Conservation (phyloP, 768 basidiomycete species). For the Hericium erinaceus region DNA sequence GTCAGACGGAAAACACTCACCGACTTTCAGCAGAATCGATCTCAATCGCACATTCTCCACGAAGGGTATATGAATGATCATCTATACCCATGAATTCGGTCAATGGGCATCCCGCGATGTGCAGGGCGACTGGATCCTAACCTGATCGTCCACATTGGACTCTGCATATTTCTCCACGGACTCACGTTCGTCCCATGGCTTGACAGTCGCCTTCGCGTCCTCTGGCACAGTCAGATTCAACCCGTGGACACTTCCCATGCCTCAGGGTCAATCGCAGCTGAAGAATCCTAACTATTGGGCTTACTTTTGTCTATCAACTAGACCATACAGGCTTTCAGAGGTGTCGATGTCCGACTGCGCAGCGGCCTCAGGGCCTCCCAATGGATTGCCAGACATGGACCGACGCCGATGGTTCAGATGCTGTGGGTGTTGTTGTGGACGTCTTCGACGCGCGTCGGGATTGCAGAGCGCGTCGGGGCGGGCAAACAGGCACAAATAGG, state of each 20-base stretch:
- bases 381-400: neutral
- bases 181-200: constrained; percentile 75
- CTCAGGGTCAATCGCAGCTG: constrained; percentile 1
- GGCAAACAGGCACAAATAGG: neutral
- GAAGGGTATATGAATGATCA: constrained; percentile 79
- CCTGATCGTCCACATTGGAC: constrained; percentile 83
- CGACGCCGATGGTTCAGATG: neutral
- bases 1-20: constrained; percentile 28
- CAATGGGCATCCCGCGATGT: neutral
- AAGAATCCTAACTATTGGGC: neutral
- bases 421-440: neutral
- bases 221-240: constrained; percentile 77
- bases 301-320: constrained; percentile 58
- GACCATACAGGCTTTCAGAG: constrained; percentile 43
- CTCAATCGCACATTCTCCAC: constrained; percentile 66
- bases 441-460: neutral
- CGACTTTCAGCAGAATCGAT: constrained; percentile 69
- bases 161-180: constrained; percentile 57
- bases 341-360: constrained; percentile 42
- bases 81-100: constrained; percentile 29
- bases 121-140: constrained; percentile 19
- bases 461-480: neutral
- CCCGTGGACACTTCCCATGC: constrained; percentile 57
- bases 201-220: constrained; percentile 66
- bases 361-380: constrained; percentile 14